Evolutionary conservation across 2,329 filamentous ascomycete species (phyloP), one percentile per base, ranked within the genome.

Genomic region (Xylariomycetidae sp.): DNA sequence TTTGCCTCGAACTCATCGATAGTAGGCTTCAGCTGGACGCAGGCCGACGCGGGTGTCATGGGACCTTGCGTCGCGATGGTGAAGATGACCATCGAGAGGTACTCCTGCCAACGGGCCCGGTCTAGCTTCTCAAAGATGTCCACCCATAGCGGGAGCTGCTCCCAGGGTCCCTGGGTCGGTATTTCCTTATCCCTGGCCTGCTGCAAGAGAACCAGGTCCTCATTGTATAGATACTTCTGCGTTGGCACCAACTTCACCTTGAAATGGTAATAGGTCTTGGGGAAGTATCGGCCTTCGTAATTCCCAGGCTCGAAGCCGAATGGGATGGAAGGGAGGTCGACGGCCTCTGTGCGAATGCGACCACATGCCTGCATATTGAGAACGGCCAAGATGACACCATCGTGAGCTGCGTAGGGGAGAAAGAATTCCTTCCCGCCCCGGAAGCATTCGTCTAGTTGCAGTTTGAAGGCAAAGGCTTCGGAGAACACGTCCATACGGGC

Each of bases 291-390:
- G 15, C 79, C 82, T 49, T 85, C 77, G 56, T 88, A 88, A 43
- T 83, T 78, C 12, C 76, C 76, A 6, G 81, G 80, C 33, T 77
- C 73, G 49, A 88, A 83, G 2, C 85, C 84, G 52, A 84, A 81
- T 2, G 80, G 78, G 18, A 85, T 77, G 31, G 70, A 49, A 1
- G 77, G 76, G 5, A 83, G 69, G 25, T 80, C 65, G 2, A 69
- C 51, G 0, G 74, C 64, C 4, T 68, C 59, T 6, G 85, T 51
- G 12, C 54, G 63, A 26, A 88, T 63, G 25, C 73, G 68, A 4
- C 75, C 72, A 31, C 70, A 56, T 1, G 77, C 74, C 40, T 80
- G 72, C 34, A 89, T 56, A 46, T 85, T 85, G 25, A 78, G 69
- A 36, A 84, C 60, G 2, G 78, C 81, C 66, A 87, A 74, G 37